A percentile compares a stretch with the other conserved stretches of the same genome.
phyloP scores from a whole-genome alignment of 352 stramenopile genomes.

The Globisporangium ultimum region DNA sequence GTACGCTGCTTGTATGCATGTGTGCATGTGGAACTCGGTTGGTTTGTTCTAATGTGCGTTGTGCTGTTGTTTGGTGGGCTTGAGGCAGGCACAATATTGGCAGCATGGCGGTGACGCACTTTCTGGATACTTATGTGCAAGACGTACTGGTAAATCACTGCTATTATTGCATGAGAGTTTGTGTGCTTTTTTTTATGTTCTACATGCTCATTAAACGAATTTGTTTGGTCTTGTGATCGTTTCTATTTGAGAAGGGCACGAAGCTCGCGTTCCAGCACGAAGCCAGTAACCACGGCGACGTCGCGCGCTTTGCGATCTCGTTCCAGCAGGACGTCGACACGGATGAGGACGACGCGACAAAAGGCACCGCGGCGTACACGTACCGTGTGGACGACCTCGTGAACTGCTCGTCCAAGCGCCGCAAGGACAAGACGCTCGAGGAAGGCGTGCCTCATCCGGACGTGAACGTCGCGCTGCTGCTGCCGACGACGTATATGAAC shows the following conservation, averaged over 20 bases:
- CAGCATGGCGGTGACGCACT: slow-evolving; percentile 57
- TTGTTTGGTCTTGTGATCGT: background rate
- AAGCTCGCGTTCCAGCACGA: slow-evolving; percentile 56
- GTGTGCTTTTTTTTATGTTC: background rate
- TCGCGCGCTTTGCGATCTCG: slow-evolving; percentile 46
- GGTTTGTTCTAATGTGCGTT: background rate
- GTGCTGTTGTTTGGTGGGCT: background rate
- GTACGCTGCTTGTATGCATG: background rate
- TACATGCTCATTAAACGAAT: background rate
- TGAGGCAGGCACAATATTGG: slow-evolving; percentile 75
- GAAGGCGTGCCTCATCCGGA: slow-evolving; percentile 70
- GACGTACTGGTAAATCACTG: slow-evolving; percentile 43
- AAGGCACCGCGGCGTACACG: slow-evolving; percentile 10
- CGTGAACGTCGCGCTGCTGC: slow-evolving; percentile 75
- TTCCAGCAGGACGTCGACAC: slow-evolving; percentile 60
- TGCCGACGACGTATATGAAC: slow-evolving; percentile 86
- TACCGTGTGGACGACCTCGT: slow-evolving; percentile 73
- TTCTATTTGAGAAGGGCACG: slow-evolving; percentile 24
- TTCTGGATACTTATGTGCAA: slow-evolving; percentile 61
- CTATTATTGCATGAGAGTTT: background rate
- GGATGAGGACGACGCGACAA: background rate
- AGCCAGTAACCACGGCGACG: slow-evolving; percentile 57
- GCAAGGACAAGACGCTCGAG: slow-evolving; percentile 68
- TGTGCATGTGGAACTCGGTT: background rate
- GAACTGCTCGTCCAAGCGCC: slow-evolving; percentile 64